phyloP scores from a whole-genome alignment of 2,329 filamentous ascomycete species.

The Ciborinia camelliae region DNA sequence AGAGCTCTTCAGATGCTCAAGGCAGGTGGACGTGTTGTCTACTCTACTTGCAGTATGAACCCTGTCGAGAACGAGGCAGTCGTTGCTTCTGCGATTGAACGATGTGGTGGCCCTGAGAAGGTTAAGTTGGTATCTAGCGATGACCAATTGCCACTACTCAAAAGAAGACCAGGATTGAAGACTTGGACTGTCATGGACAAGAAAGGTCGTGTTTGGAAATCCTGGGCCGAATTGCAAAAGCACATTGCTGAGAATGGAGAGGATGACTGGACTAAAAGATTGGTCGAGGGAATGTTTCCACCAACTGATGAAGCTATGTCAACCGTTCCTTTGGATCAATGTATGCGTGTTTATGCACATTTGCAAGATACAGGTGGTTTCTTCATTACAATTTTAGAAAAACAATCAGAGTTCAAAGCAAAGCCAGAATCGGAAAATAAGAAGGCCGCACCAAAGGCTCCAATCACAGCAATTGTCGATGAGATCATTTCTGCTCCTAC shows the following conservation, averaged over 20 bases:
- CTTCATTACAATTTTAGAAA: constrained; percentile 94
- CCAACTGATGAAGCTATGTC: constrained; percentile 51
- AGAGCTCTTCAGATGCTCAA: constrained; percentile 94
- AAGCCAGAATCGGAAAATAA: constrained; percentile 63
- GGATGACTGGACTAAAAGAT: constrained; percentile 58
- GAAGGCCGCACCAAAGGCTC: constrained; percentile 44
- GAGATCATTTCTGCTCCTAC: constrained; percentile 39
- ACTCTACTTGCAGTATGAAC: constrained; percentile 99
- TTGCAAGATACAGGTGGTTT: constrained; percentile 95
- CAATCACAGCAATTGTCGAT: constrained; percentile 41
- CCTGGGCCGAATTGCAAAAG: constrained; percentile 76
- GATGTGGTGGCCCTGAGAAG: constrained; percentile 79
- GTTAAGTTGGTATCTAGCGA: constrained; percentile 83
- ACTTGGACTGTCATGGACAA: constrained; percentile 93
- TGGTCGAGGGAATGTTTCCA: constrained; percentile 84
- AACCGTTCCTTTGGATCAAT: constrained; percentile 77
- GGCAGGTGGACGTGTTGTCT: constrained; percentile 89
- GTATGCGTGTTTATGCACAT: constrained; percentile 92
- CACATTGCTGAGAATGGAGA: constrained; percentile 59
- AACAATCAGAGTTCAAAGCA: constrained; percentile 79
- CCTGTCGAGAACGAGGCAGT: constrained; percentile 96
- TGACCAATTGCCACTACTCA: constrained; percentile 70
- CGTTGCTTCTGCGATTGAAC: constrained; percentile 79
- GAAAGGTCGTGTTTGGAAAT: constrained; percentile 71
- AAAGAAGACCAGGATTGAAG: constrained; percentile 72